These are phyloP conservation scores for Mycena alexandri DNA, from an alignment of 768 basidiomycete genomes.

Conservation along the genomic window DNA sequence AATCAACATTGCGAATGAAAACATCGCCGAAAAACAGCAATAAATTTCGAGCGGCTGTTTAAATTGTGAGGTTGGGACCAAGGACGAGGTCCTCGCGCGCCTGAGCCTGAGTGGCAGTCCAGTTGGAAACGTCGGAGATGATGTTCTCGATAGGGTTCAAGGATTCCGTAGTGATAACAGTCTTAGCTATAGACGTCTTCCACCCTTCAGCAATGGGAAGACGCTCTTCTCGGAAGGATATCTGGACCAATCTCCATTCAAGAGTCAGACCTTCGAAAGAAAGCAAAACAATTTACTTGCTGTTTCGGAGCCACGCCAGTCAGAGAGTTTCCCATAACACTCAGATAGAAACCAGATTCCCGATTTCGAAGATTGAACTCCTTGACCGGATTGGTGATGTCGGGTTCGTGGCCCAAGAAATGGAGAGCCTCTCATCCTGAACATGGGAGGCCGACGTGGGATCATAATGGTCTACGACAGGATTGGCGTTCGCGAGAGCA, in stretches of 20 bases:
- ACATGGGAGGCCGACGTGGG: conserved; percentile 23
- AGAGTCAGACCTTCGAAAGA: background rate
- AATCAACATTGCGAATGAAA: too few relatives aligned
- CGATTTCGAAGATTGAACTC: conserved; percentile 8
- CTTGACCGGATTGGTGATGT: conserved; percentile 27
- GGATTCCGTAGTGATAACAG: background rate
- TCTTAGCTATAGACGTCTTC: background rate
- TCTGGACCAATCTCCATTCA: background rate
- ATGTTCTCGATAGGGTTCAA: background rate
- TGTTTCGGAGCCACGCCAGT: background rate
- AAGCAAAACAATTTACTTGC: background rate
- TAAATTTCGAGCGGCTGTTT: too few relatives aligned
- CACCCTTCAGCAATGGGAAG: conserved; percentile 1
- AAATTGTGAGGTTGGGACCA: background rate
- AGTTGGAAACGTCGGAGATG: background rate
- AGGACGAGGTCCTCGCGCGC: conserved; percentile 1
- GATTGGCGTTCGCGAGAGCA: conserved; percentile 31
- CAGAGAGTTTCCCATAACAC: background rate
- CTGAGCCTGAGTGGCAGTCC: background rate
- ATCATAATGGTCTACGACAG: conserved; percentile 28
- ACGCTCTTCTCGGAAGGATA: background rate
- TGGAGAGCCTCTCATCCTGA: conserved; percentile 13
- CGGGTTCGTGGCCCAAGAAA: conserved; percentile 16
- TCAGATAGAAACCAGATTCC: background rate
- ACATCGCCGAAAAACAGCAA: too few relatives aligned